Evolutionary conservation across 306 rosid species (phyloP).

Genomic region (Quercus cerris): DNA sequence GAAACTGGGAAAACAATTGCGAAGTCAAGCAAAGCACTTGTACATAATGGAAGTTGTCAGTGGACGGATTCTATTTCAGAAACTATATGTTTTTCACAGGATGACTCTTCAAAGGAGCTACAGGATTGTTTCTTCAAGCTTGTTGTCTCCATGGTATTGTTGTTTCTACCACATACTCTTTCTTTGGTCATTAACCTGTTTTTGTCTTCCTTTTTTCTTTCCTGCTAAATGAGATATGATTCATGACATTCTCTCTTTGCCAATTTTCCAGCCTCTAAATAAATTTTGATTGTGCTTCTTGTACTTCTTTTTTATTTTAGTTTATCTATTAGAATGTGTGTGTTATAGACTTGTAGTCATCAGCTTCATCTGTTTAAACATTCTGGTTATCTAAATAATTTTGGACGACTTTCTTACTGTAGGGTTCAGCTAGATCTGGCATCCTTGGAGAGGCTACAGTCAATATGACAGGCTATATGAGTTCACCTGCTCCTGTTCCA

Average conservation of each 20-base stretch:
- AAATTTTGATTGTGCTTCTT: not conserved
- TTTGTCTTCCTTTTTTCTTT: not conserved
- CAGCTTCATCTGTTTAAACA: not conserved
- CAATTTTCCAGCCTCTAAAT: not conserved
- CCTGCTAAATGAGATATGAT: not conserved
- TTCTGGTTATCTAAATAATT: not conserved
- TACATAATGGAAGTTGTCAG: conserved; percentile 52
- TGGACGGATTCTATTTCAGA: conserved; percentile 56
- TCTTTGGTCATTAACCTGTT: not conserved
- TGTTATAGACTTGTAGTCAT: not conserved
- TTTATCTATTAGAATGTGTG: no score
- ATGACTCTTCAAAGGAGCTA: conserved; percentile 30
- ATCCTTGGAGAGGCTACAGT: conserved; percentile 58
- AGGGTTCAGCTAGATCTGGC: conserved; percentile 58
- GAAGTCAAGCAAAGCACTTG: conserved; percentile 42
- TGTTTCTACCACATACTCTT: not conserved
- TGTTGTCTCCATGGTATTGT: conserved; percentile 52
- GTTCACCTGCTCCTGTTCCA: conserved; percentile 42
- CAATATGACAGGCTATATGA: conserved; percentile 39
- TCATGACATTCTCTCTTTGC: not conserved
- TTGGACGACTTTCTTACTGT: not conserved
- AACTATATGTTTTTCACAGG: conserved; percentile 39
- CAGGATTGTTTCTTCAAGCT: conserved; percentile 48
- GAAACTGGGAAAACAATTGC: conserved; percentile 47
- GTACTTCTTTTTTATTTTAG: not conserved